Evolutionary conservation across 495 filamentous ascomycete species (phyloP), one percentile per base, ranked within the genome.

Genomic region (Aspergillus ostianus): DNA sequence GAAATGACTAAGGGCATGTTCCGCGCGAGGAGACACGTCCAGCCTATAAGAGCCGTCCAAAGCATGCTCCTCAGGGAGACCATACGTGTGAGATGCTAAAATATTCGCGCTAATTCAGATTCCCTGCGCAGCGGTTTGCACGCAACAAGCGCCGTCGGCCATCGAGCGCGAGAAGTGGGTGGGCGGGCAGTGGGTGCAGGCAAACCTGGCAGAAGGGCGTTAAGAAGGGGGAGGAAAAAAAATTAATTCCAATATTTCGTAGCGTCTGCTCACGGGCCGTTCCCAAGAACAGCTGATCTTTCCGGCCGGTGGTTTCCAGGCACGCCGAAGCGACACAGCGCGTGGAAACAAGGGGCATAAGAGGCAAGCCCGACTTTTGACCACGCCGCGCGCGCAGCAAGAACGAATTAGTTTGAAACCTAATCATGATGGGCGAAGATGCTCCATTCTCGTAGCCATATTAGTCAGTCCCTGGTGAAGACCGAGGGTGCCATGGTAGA

Each of bases 11-110:
- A 52, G 26, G 20, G 60, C 64, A 66, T 63, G 21, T 45, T 59
- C 56, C 56, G 50, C 49, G 45, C 41, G 3, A 54, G 53, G 56
- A 59, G 53, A 18, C 55, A 51, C 61, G 58, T 67, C 65, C 59
- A 62, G 23, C 51, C 51, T 44, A 47, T 23, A 15, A 36, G 26
- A 20, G 10, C 20, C 47, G 4, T 53, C 20, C n/a, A 45, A 29
- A 60, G 45, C 61, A 61, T 60, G 47, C 46, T 60, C 48, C 55
- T 27, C 21, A 32, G 13, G 44, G 19, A 47, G 21, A 18, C 36
- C 27, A 53, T 10, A 15, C 10, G 29, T n/a, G 27, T 46, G 23
- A 59, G 36, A 47, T 45, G 26, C 20, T 36, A 55, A 48, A 23
- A 20, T 26, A 15, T 20, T 21, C 47, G n/a, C 52, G 44, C 54